Percentiles rank a stretch among this genome's conserved stretches.
These are phyloP conservation scores for Trichoderma endophyticum DNA, from an alignment of 2,329 filamentous ascomycete genomes.

Conservation along the genomic window DNA sequence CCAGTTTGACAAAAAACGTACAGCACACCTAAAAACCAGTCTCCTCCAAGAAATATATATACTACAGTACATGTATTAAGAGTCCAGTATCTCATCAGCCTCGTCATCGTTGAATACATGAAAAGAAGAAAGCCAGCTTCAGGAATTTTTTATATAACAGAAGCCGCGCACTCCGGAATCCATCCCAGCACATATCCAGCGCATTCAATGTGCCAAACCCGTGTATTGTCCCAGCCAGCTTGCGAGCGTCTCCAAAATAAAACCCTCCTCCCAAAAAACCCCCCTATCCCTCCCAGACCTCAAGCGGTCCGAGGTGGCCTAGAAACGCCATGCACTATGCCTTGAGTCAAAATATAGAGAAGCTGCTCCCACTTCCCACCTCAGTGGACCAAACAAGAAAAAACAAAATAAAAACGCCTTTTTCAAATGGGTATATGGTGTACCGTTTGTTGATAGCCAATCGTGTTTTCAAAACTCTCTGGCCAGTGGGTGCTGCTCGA, in stretches of 20 bases:
- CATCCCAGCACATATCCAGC: not conserved
- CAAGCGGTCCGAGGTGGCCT: constrained; percentile 13
- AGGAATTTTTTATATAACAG: not conserved
- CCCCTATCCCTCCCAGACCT: constrained; percentile 1
- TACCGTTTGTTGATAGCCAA: constrained; percentile 5
- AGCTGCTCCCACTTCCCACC: not conserved
- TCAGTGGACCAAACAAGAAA: not conserved
- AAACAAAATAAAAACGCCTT: constrained; percentile 14
- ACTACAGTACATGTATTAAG: constrained; percentile 16
- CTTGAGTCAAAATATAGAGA: constrained; percentile 12
- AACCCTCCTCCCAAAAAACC: not conserved
- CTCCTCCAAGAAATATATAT: not conserved
- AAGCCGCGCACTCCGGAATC: not conserved
- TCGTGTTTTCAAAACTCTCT: constrained; percentile 1
- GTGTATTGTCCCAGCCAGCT: not conserved
- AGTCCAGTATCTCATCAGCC: constrained; percentile 9
- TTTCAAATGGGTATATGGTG: constrained; percentile 18
- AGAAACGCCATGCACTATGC: constrained; percentile 22
- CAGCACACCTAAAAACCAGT: not conserved
- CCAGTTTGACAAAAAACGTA: not conserved
- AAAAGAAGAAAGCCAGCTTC: not conserved
- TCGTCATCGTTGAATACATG: constrained; percentile 18
- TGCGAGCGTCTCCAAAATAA: constrained; percentile 8
- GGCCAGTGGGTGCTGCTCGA: not conserved
- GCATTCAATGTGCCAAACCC: not conserved